A percentile compares a stretch with the other conserved stretches of the same genome.
Conservation (phyloP, 2,329 filamentous ascomycete genomes). For the Sporothrix brasiliensis region DNA sequence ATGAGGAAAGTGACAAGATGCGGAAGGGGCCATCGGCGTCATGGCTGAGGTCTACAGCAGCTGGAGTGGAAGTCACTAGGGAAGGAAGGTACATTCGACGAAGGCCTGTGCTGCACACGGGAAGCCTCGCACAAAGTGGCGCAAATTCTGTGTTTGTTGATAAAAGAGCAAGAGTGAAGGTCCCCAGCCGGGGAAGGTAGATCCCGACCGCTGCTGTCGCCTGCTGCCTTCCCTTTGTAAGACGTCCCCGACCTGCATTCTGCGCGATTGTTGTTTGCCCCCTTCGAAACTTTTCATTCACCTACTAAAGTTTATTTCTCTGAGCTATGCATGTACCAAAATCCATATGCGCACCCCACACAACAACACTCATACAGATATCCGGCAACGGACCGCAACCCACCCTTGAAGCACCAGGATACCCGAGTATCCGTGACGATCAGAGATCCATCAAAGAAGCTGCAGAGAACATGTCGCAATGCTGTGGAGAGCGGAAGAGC, state of each 20-base stretch:
- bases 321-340: constrained; percentile 1
- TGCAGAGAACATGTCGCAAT: not conserved
- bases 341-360: not conserved
- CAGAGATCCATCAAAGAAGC: not conserved
- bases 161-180: not conserved
- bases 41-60: not conserved
- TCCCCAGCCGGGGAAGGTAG: constrained; percentile 9
- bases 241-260: not conserved
- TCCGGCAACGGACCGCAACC: not conserved
- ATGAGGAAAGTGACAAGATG: constrained; percentile 4
- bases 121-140: constrained; percentile 13
- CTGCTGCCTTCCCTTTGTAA: not conserved
- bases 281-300: not conserved
- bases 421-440: constrained; percentile 10
- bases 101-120: not conserved
- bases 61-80: not conserved
- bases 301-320: constrained; percentile 13
- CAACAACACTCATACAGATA: not conserved
- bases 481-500: constrained; percentile 14
- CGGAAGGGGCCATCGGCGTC: not conserved
- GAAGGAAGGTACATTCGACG: constrained; percentile 1
- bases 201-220: constrained; percentile 3
- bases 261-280: not conserved
- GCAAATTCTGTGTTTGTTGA: not conserved
- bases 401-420: not conserved